Conservation (phyloP, 257 asterid species). For the Fraxinus anomala region DNA sequence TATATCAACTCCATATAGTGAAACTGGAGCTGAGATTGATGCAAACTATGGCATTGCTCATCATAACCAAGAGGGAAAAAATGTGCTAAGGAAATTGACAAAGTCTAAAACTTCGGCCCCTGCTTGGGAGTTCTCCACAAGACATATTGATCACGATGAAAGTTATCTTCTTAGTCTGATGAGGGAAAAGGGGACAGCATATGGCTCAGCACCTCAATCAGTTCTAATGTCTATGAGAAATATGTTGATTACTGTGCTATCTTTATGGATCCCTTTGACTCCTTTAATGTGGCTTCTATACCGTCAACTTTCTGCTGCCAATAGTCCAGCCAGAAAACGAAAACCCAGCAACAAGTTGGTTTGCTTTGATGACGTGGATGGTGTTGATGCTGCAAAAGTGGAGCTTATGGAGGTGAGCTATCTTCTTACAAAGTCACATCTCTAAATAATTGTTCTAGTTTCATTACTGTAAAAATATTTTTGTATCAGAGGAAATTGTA, state of each 20-base stretch:
- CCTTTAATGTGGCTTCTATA: conserved; percentile 91
- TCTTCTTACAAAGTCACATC: neutral
- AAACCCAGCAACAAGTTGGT: conserved; percentile 61
- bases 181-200: conserved; percentile 79
- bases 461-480: neutral
- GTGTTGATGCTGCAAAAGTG: conserved; percentile 89
- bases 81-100: conserved; percentile 32
- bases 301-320: conserved; percentile 84
- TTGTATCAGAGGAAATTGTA: neutral
- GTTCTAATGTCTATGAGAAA: conserved; percentile 61
- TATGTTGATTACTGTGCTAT: conserved; percentile 66
- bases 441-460: neutral
- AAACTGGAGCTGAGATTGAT: conserved; percentile 32
- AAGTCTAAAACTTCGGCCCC: conserved; percentile 41
- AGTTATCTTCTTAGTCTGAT: conserved; percentile 79
- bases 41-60: conserved; percentile 22
- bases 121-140: conserved; percentile 77
- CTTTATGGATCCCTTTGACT: conserved; percentile 90
- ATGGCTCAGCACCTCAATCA: conserved; percentile 91
- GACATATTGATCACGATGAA: conserved; percentile 93
- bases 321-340: conserved; percentile 77
- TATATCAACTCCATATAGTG: conserved; percentile 17
- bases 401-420: conserved; percentile 89
- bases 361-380: conserved; percentile 86
- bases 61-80: conserved; percentile 27